Percentiles rank a stretch among this genome's conserved stretches.
phyloP scores from a whole-genome alignment of 2,329 filamentous ascomycete genomes.

The Teratosphaeria zuluensis region DNA sequence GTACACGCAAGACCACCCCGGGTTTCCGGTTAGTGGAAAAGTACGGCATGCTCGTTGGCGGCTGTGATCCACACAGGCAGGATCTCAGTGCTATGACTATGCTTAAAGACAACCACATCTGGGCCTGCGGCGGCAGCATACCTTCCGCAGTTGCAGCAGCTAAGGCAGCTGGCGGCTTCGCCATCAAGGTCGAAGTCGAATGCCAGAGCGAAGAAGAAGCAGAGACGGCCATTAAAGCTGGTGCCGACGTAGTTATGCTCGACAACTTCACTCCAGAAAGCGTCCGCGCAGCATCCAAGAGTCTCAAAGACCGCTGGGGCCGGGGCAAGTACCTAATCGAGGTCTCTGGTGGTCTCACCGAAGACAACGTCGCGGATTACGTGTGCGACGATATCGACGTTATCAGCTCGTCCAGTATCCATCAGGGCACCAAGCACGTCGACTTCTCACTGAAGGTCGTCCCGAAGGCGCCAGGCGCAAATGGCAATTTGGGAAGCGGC shows the following conservation, averaged over 20 bases:
- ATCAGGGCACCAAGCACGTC: constrained; percentile 86
- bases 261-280: constrained; percentile 85
- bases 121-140: constrained; percentile 75
- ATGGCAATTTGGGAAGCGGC: constrained; percentile 15
- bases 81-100: constrained; percentile 89
- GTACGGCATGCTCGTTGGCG: constrained; percentile 92
- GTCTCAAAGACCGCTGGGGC: constrained; percentile 70
- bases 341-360: constrained; percentile 80
- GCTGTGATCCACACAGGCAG: constrained; percentile 83
- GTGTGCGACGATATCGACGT: constrained; percentile 83
- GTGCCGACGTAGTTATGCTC: constrained; percentile 93
- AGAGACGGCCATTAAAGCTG: constrained; percentile 79
- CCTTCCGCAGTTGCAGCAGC: constrained; percentile 76
- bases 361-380: constrained; percentile 73
- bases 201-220: constrained; percentile 81
- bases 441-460: constrained; percentile 93
- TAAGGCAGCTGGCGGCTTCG: constrained; percentile 75
- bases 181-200: constrained; percentile 92
- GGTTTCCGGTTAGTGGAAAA: constrained; percentile 95
- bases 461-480: constrained; percentile 27
- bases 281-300: constrained; percentile 62
- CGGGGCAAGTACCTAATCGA: constrained; percentile 64
- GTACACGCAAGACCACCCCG: constrained; percentile 93
- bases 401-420: constrained; percentile 90
- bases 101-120: constrained; percentile 98